Conservation (phyloP, 805 yeast genomes). For the Hanseniaspora lachancei region DNA sequence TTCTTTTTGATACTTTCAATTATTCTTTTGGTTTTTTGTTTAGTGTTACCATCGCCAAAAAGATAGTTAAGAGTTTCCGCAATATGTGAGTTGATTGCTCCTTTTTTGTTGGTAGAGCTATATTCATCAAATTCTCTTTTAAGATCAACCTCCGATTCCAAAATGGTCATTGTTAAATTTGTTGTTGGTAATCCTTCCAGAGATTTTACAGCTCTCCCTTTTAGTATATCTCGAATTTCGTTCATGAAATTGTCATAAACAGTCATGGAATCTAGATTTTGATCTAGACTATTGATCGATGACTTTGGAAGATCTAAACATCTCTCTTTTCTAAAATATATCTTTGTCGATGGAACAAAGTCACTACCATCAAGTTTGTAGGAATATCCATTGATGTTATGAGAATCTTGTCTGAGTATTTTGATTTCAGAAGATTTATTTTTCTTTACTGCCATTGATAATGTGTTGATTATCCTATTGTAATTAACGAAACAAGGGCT, state of each 20-base stretch:
- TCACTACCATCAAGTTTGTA: background rate
- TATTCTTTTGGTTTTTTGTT: constrained; percentile 9
- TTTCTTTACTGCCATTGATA: background rate
- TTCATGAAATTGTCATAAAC: background rate
- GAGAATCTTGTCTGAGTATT: background rate
- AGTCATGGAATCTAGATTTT: background rate
- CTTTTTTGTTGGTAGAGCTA: background rate
- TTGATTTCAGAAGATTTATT: background rate
- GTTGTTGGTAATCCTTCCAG: background rate
- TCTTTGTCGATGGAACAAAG: background rate
- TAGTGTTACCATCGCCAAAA: constrained; percentile 8
- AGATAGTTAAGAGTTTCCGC: constrained; percentile 7
- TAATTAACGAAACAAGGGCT: too few species aligned
- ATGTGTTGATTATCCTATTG: too few species aligned
- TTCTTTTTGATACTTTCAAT: constrained; percentile 6
- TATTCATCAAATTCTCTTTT: background rate
- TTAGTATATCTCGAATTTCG: background rate
- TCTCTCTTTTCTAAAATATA: background rate
- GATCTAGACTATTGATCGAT: background rate
- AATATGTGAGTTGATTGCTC: background rate
- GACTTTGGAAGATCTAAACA: background rate
- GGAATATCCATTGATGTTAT: background rate
- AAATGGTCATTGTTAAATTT: background rate
- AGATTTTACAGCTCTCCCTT: background rate
- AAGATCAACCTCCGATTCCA: background rate